phyloP scores from a whole-genome alignment of 169 alveolate species.

The Blepharisma undulans region DNA sequence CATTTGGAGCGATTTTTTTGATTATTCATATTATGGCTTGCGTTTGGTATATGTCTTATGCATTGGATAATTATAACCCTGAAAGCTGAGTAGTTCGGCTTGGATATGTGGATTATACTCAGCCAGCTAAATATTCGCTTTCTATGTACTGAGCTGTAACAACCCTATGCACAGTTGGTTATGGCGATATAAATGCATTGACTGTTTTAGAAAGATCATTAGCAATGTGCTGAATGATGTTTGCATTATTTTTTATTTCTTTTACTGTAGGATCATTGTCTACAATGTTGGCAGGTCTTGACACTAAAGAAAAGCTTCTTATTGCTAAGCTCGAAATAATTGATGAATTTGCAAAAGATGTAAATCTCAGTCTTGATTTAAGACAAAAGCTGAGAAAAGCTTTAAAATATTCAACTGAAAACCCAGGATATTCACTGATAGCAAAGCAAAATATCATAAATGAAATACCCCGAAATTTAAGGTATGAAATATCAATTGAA shows the following conservation, averaged over 20 bases:
- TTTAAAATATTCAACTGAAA: background rate
- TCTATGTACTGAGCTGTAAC: slow-evolving; percentile 74
- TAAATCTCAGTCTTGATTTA: background rate
- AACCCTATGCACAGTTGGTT: slow-evolving; percentile 79
- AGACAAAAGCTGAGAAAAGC: background rate
- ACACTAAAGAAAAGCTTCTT: slow-evolving; percentile 57
- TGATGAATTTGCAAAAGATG: slow-evolving; percentile 35
- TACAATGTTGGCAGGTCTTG: slow-evolving; percentile 59
- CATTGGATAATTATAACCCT: slow-evolving; percentile 67
- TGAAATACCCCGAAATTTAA: background rate
- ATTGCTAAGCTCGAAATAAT: slow-evolving; percentile 48
- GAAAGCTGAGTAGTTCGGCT: slow-evolving; percentile 77
- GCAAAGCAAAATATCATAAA: slow-evolving; percentile 1
- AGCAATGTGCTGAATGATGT: slow-evolving; percentile 72
- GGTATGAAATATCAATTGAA: slow-evolving; percentile 28
- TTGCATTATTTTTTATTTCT: slow-evolving; percentile 74
- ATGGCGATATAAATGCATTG: slow-evolving; percentile 80
- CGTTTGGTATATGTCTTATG: slow-evolving; percentile 73
- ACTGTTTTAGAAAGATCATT: slow-evolving; percentile 66
- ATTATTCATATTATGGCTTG: slow-evolving; percentile 74
- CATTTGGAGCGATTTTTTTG: slow-evolving; percentile 53
- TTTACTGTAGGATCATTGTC: slow-evolving; percentile 74
- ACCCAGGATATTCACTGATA: background rate
- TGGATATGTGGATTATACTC: slow-evolving; percentile 31
- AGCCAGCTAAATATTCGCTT: slow-evolving; percentile 45